Evolutionary conservation across 164 flowering plant species (phyloP), one percentile per base, ranked within the genome.

Genomic region (Malania oleifera): DNA sequence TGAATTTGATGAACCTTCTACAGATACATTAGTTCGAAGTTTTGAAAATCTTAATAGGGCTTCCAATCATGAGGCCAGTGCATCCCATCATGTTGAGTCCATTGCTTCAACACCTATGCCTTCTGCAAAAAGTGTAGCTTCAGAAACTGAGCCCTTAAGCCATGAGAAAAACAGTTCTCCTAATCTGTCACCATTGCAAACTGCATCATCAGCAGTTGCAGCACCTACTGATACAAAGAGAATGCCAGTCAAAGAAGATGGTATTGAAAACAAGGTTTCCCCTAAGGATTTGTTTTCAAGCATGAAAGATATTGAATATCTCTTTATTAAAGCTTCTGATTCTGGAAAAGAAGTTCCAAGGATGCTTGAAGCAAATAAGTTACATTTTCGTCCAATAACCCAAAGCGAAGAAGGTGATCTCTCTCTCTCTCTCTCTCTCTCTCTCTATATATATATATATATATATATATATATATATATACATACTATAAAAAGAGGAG

Each of bases 321-420:
- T 86, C n/a, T 93, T 93, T 63, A 39, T 63, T 17, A 79, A 78
- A 70, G 99, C 96, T 57, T 85, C 97, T 40, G 99, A 88, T 23
- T 81, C 86, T 35, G 96, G 99, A 52, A 81, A 73, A 77, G 95
- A 90, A 73, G 89, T 93, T 57, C 95, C 95, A 11, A 76, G 87
- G 71, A 93, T 93, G 99, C 92, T 93, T 51, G 99, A 93, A 73
- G 97, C 96, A 37, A 88, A 85, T 70, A 86, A 90, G 55, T 61
- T 90, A 69, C 85, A 80, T 64, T 85, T 80, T 41, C 95, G 85
- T 55, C 97, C 95, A 43, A 72, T 82, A 40, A 41, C 77, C 35
- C 80, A 87, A 9, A 82, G 75, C 31, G 79, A 70, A 73, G 82
- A 79, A 73, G 77, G 99, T 86, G 64, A 54, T 63, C 2, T 44